Conservation (phyloP, 129 eudicot genomes). For the Pulicaria dysenterica region DNA sequence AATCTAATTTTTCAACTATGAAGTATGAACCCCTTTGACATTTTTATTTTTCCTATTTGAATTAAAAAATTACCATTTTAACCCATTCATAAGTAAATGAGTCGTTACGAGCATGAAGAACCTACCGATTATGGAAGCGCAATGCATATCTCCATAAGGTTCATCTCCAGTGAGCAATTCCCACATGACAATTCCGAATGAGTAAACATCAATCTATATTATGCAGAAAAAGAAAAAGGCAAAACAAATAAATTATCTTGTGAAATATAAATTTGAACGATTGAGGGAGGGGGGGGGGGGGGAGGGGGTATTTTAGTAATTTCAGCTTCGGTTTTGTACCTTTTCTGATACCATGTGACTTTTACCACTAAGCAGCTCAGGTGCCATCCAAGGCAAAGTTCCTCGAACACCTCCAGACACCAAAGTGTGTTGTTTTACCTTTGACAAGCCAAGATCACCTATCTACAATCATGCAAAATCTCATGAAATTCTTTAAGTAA, state of each 20-base stretch:
- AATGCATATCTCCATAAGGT: slow-evolving; percentile 87
- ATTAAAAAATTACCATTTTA: too few species aligned
- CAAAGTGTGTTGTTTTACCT: slow-evolving; percentile 85
- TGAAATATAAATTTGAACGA: neutral
- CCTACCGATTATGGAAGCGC: slow-evolving; percentile 95
- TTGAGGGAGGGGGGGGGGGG: too few species aligned
- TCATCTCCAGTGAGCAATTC: slow-evolving; percentile 98
- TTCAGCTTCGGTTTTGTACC: slow-evolving; percentile 40
- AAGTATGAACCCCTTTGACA: neutral
- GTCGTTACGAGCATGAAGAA: neutral
- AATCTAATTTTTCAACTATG: too few species aligned
- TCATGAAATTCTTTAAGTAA: neutral
- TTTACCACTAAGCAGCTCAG: slow-evolving; percentile 95
- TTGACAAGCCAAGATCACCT: slow-evolving; percentile 96
- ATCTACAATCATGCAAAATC: slow-evolving; percentile 46
- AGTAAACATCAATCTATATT: slow-evolving; percentile 89
- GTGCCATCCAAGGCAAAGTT: slow-evolving; percentile 99
- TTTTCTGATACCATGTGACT: slow-evolving; percentile 94
- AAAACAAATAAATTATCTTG: slow-evolving; percentile 1
- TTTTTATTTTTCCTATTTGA: neutral
- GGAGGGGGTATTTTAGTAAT: neutral
- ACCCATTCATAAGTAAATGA: too few species aligned
- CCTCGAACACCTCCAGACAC: slow-evolving; percentile 99
- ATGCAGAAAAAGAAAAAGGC: neutral
- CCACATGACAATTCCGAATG: slow-evolving; percentile 99